These are phyloP conservation scores for Lactifluus hygrophoroides DNA, from an alignment of 768 basidiomycete genomes.

Conservation along the genomic window DNA sequence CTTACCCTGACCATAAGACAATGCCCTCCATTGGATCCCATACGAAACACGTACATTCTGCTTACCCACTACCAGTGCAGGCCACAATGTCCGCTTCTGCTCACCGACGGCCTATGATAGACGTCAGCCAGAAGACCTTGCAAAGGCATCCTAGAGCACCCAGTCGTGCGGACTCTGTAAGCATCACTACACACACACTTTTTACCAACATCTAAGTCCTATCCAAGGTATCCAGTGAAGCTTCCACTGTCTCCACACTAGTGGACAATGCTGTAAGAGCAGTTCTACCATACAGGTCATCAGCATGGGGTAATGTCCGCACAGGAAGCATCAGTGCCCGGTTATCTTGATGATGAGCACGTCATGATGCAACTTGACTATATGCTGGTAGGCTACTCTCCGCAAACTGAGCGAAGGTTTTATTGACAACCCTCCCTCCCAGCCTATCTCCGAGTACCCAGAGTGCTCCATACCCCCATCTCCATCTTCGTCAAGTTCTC, in stretches of 20 bases:
- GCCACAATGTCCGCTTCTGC: not conserved
- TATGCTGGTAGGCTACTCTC: constrained; percentile 12
- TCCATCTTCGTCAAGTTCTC: constrained; percentile 22
- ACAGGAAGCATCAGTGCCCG: constrained; percentile 7
- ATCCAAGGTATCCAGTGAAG: constrained; percentile 14
- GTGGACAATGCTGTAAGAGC: constrained; percentile 16
- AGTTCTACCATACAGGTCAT: not conserved
- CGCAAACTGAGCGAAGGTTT: not conserved
- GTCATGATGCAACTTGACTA: constrained; percentile 19
- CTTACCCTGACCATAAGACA: not conserved
- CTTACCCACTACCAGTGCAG: not conserved
- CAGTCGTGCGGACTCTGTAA: constrained; percentile 19
- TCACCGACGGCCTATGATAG: constrained; percentile 11
- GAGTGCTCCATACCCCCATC: constrained; percentile 21
- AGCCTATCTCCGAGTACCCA: constrained; percentile 18
- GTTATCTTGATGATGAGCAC: constrained; percentile 14
- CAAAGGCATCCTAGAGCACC: constrained; percentile 10
- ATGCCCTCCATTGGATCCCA: constrained; percentile 7
- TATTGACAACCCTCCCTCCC: constrained; percentile 5
- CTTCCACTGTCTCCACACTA: constrained; percentile 18
- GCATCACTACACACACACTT: not conserved
- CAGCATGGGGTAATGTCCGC: not conserved
- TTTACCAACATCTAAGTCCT: not conserved
- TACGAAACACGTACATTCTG: not conserved
- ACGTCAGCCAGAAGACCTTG: constrained; percentile 6